Percentiles rank a stretch among this genome's conserved stretches.
These are phyloP conservation scores for Pleurotus tuoliensis DNA, from an alignment of 768 basidiomycete genomes.

Conservation along the genomic window DNA sequence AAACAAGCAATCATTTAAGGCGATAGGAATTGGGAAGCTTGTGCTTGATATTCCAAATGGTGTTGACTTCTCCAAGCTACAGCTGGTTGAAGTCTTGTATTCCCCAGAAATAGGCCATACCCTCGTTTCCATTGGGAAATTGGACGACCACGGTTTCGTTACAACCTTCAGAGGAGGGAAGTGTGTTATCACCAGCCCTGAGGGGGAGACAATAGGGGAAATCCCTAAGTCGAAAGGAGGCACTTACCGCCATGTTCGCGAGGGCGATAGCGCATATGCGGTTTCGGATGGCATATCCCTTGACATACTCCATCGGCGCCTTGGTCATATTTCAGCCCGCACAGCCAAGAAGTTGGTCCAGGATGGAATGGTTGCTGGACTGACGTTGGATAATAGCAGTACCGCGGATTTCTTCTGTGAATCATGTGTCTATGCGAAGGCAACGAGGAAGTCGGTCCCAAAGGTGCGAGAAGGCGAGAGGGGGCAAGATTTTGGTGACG, in stretches of 20 bases:
- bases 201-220: conserved; percentile 16
- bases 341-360: conserved; percentile 18
- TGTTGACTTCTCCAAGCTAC: conserved; percentile 10
- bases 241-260: conserved; percentile 20
- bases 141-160: conserved; percentile 28
- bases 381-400: conserved; percentile 17
- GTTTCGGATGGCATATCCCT: conserved; percentile 19
- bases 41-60: conserved; percentile 18
- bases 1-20: conserved; percentile 18
- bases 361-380: conserved; percentile 26
- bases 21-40: conserved; percentile 18
- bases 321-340: conserved; percentile 29
- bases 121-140: conserved; percentile 29
- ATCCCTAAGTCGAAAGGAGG: conserved; percentile 20
- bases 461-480: conserved; percentile 24
- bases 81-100: conserved; percentile 18
- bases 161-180: conserved; percentile 24
- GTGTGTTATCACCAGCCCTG: conserved; percentile 17
- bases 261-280: conserved; percentile 8
- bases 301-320: conserved; percentile 25
- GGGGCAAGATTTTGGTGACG: conserved; percentile 26
- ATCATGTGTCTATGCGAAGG: conserved; percentile 42
- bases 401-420: conserved; percentile 30
- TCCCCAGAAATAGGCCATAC: conserved; percentile 34
- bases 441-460: conserved; percentile 26